Evolutionary conservation across 177 flowering plant genomes (phyloP).

Genomic region (Vitis hybrid): DNA sequence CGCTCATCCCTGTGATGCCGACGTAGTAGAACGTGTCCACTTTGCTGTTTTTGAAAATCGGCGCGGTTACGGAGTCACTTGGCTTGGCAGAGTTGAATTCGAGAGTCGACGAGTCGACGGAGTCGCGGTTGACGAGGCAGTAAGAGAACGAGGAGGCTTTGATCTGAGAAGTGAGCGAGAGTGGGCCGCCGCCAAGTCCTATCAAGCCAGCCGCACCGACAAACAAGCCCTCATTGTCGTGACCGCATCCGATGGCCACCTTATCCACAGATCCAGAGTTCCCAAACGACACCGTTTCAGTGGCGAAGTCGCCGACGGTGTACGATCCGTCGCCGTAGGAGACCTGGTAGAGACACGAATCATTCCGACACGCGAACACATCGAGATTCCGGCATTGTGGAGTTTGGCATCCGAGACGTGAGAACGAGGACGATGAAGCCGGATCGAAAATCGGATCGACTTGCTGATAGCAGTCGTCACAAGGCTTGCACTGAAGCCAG

Average conservation of each 20-base stretch:
- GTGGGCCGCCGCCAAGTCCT: constrained; percentile 44
- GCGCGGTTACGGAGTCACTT: constrained; percentile 27
- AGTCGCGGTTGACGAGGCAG: constrained; percentile 51
- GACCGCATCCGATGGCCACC: constrained; percentile 48
- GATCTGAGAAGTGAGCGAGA: constrained; percentile 37
- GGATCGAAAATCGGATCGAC: constrained; percentile 67
- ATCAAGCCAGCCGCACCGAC: constrained; percentile 44
- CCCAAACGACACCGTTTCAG: constrained; percentile 42
- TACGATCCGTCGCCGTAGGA: constrained; percentile 52
- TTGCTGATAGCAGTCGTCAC: constrained; percentile 63
- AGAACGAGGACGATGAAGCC: constrained; percentile 32
- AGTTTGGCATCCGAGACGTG: constrained; percentile 32
- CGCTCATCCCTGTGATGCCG: constrained; percentile 34
- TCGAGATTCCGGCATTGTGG: constrained; percentile 44
- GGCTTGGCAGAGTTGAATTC: constrained; percentile 38
- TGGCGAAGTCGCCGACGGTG: constrained; percentile 38
- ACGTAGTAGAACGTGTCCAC: constrained; percentile 41
- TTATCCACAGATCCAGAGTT: constrained; percentile 19
- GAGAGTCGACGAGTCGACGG: constrained; percentile 30
- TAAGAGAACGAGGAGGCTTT: constrained; percentile 49
- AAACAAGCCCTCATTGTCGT: constrained; percentile 44
- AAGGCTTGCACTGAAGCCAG: constrained; percentile 79
- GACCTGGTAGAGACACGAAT: constrained; percentile 36
- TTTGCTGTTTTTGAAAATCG: constrained; percentile 19
- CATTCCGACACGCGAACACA: constrained; percentile 26